phyloP scores from a whole-genome alignment of 169 alveolate species.

The Plasmodium gonderi region DNA sequence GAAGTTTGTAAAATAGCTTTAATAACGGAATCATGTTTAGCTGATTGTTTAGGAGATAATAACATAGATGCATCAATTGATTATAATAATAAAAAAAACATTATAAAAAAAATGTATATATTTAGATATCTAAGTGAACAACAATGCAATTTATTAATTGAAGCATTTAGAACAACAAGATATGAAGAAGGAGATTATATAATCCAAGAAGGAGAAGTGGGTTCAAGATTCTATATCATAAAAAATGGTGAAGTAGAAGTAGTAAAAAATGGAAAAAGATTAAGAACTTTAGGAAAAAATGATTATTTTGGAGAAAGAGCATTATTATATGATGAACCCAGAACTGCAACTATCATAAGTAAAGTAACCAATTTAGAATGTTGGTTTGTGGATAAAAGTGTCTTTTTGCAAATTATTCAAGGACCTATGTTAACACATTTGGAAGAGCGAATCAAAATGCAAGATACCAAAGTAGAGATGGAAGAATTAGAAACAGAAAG shows the following conservation, averaged over 20 bases:
- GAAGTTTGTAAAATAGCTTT: slow-evolving; percentile 86
- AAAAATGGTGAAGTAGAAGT: slow-evolving; percentile 94
- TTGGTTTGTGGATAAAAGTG: slow-evolving; percentile 92
- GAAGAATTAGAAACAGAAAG: slow-evolving; percentile 87
- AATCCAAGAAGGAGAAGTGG: slow-evolving; percentile 93
- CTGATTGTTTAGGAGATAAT: slow-evolving; percentile 84
- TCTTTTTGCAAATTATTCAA: slow-evolving; percentile 85
- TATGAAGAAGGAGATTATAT: slow-evolving; percentile 90
- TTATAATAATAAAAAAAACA: slow-evolving; percentile 85
- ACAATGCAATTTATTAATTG: slow-evolving; percentile 86
- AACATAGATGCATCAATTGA: slow-evolving; percentile 88
- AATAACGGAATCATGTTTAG: slow-evolving; percentile 86
- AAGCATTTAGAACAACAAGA: slow-evolving; percentile 86
- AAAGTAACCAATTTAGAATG: slow-evolving; percentile 79
- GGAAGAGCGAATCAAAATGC: slow-evolving; percentile 92
- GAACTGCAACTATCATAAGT: slow-evolving; percentile 93
- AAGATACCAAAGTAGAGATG: slow-evolving; percentile 90
- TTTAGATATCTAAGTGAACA: slow-evolving; percentile 88
- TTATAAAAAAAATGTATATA: slow-evolving; percentile 87
- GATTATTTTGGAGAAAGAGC: slow-evolving; percentile 98
- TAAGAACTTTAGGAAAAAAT: slow-evolving; percentile 91
- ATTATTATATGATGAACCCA: slow-evolving; percentile 91
- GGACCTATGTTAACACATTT: slow-evolving; percentile 92
- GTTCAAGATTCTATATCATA: slow-evolving; percentile 92
- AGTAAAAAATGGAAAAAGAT: slow-evolving; percentile 82